Base-by-base conservation (phyloP, 1,139 yeast genomes). In the Nematodospora anomalae region DNA sequence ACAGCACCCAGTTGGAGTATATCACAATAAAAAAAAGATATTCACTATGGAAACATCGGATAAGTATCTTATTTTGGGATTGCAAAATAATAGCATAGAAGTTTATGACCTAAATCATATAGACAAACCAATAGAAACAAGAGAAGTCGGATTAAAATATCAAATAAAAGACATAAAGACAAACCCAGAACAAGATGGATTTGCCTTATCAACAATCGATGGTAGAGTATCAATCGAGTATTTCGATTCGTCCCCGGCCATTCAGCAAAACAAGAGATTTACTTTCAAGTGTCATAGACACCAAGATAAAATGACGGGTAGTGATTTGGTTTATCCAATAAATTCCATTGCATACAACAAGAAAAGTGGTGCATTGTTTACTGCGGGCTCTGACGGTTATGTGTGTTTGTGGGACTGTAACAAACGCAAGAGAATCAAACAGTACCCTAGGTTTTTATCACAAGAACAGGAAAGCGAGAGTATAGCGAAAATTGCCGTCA, bases 221-320 rank as follows among this genome's bases (percentile, higher is more conserved):
- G 97, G 97, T 0, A 67, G 96, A 31, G 92, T 87, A 0, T 83
- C 95, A 0, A 76, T 90, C 26, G 96, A 88, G 47, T 83, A 75
- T 52, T 78, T 81, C 41, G 78, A 82, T 38, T 68, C 75, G 2
- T 55, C 72, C 0, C 72, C 75, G 1, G 66, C 64, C 14, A 57
- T 58, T 0, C 82, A 79, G 44, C 47, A 49, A 10, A 55, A 58
- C 4, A 60, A 69, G 37, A 74, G 79, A 40, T 90, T 82, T 57
- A 95, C 96, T 0, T 90, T 89, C 67, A 81, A 88, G 51, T 85
- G 96, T 47, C 97, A 90, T 57, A 64, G 96, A 25, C 44, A 49
- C 18, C 48, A 54, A 20, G 73, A 73, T 41, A 60, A 62, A 36
- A 42, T 46, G 24, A 62, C 67, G 18, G 76, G 74, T 21, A 67